Conservation (phyloP, 2,329 filamentous ascomycete species). For the Xylaria sp. region DNA sequence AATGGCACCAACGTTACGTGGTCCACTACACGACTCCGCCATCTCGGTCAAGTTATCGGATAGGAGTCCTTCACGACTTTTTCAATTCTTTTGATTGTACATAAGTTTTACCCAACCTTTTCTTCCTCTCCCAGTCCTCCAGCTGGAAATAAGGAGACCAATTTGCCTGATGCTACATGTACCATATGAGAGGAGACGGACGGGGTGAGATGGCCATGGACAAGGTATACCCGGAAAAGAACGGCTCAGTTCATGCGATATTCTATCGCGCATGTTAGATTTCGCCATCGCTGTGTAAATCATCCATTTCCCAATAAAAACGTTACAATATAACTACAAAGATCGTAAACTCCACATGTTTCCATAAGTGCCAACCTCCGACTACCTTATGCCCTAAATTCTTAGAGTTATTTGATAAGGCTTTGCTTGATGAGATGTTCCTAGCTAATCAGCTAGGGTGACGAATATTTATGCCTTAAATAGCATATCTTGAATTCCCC, state of each 20-base stretch:
- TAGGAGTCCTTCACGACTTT: neutral
- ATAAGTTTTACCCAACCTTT: slow-evolving; percentile 23
- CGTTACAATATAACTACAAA: neutral
- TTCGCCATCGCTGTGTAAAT: neutral
- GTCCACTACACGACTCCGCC: slow-evolving; percentile 3
- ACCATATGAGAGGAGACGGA: slow-evolving; percentile 15
- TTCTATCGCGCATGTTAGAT: slow-evolving; percentile 7
- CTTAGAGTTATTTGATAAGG: neutral
- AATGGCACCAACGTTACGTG: neutral
- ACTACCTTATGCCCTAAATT: neutral
- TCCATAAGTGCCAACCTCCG: neutral
- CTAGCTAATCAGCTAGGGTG: neutral
- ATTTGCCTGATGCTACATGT: slow-evolving; percentile 9
- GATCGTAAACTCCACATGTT: neutral
- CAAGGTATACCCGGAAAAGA: slow-evolving; percentile 21
- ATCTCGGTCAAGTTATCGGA: neutral
- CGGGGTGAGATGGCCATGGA: slow-evolving; percentile 2
- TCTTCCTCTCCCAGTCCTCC: neutral
- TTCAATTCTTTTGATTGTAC: slow-evolving; percentile 34
- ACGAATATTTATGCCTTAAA: neutral
- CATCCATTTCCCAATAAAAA: slow-evolving; percentile 12
- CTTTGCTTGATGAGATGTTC: neutral
- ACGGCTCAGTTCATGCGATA: slow-evolving; percentile 5
- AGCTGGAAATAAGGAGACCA: neutral
- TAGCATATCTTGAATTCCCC: neutral